phyloP scores from a whole-genome alignment of 306 rosid species.

The Vigna radiata region DNA sequence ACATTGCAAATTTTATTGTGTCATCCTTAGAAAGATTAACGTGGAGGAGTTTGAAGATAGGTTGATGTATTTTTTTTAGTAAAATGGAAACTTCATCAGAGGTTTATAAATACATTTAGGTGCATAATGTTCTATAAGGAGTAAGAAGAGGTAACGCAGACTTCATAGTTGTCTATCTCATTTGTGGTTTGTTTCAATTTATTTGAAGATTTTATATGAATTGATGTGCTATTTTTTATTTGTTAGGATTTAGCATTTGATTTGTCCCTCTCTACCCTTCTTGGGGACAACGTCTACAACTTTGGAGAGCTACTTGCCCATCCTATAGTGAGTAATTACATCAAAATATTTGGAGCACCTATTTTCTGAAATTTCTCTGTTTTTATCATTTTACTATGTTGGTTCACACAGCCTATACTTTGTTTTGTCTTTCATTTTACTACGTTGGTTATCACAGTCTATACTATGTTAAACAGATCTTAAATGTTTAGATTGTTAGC shows the following conservation, averaged over 20 bases:
- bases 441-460: conserved; percentile 25
- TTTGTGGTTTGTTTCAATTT: conserved; percentile 29
- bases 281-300: conserved; percentile 98
- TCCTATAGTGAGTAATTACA: conserved; percentile 79
- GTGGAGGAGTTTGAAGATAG: conserved; percentile 18
- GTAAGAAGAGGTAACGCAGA: conserved; percentile 6
- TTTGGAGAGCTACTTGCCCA: conserved; percentile 99
- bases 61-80: conserved; percentile 27
- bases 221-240: conserved; percentile 28
- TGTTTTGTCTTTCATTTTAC: neutral
- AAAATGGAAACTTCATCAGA: conserved; percentile 22
- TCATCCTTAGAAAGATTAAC: neutral
- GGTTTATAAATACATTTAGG: neutral
- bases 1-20: neutral
- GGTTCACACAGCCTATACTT: too few relatives aligned
- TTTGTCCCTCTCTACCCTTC: conserved; percentile 92
- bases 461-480: conserved; percentile 59
- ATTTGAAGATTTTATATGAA: conserved; percentile 15
- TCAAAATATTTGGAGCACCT: neutral
- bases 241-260: conserved; percentile 96
- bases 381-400: neutral
- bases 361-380: neutral
- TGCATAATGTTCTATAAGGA: conserved; percentile 6
- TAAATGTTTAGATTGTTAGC: too few relatives aligned
- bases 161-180: neutral